Base-by-base conservation (phyloP, 495 filamentous ascomycete species). In the Neurospora discreta region DNA sequence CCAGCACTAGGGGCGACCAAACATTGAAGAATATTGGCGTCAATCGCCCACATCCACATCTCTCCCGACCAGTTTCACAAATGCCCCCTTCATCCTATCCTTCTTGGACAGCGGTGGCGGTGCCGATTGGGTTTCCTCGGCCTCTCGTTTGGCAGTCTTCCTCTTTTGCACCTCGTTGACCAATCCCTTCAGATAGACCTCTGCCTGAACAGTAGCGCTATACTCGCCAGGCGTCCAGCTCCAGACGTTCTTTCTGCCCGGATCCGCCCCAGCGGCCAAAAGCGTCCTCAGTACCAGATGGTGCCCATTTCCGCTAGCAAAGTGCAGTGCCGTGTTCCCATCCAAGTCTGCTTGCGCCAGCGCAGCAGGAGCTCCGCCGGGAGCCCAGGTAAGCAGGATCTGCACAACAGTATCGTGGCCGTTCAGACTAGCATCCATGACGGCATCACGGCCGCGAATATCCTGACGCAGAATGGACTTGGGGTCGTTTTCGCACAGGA, bases 281-380 rank as follows among this genome's bases (percentile, higher is more conserved):
- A 96, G 80, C 30, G 91, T 89, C 52, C 93, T 85, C 68, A 95
- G 80, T 4, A 91, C 89, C 72, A 92, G 89, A 43, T 93, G 80
- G 75, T 93, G 88, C 16, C 93, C 92, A 75, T 90, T 86, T 71
- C 81, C 83, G 73, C 85, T 87, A 70, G 87, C 85, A 79, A 87
- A 89, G 81, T 96, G 93, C 70, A 95, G 84, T 15, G 92, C 89
- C 26, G 91, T 94, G 76, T 94, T 94, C 13, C 92, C 92, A 26
- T 88, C 83, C 13, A 80, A 73, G 78, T 96, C 92, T 3, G 80
- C 80, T 74, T 81, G 80, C 41, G 75, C 78, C 40, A 86, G 80
- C 20, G 87, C 86, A 26, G 83, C 82, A 44, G 79, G 72, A 43
- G 82, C 76, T 69, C 87, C 81, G 9, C 76, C 80, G 70, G 86